Evolutionary conservation across 495 filamentous ascomycete genomes (phyloP).

Genomic region (Penicillium bialowiezense): DNA sequence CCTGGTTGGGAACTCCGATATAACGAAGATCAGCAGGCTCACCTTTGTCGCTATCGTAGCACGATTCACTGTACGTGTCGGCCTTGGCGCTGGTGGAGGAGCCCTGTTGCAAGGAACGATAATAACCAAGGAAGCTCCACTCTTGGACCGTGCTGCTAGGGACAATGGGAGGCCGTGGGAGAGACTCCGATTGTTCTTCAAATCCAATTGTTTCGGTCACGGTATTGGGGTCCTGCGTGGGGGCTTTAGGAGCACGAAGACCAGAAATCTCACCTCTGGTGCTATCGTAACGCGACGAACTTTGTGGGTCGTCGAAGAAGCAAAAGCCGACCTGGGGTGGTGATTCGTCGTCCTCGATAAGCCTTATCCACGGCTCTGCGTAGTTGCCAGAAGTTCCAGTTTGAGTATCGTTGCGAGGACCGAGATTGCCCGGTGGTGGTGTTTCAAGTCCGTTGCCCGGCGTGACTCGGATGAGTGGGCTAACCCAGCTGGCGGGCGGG

Average conservation of each 20-base stretch:
- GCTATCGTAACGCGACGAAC: neutral
- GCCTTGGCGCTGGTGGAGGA: neutral
- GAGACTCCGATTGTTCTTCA: neutral
- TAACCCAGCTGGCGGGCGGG: too few species aligned
- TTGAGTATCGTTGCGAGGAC: too few species aligned
- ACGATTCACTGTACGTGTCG: neutral
- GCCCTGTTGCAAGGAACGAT: neutral
- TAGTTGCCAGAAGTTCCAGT: too few species aligned
- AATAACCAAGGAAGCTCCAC: neutral
- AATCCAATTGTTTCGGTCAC: neutral
- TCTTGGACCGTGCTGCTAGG: neutral
- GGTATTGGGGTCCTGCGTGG: neutral
- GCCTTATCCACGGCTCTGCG: too few species aligned
- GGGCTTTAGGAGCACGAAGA: too few species aligned
- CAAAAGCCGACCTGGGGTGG: neutral
- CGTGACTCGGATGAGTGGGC: too few species aligned
- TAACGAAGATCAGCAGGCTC: too few species aligned
- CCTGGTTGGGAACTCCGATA: too few species aligned
- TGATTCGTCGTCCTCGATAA: too few species aligned
- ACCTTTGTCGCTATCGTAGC: neutral
- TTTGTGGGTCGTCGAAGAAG: neutral
- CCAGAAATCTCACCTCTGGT: neutral
- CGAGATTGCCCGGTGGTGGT: too few species aligned
- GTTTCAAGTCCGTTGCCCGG: too few species aligned
- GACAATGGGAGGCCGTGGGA: neutral